Evolutionary conservation across 192 early-diverging fungal genomes (phyloP), one percentile per base, ranked within the genome.

Genomic region (Pilaira anomala): DNA sequence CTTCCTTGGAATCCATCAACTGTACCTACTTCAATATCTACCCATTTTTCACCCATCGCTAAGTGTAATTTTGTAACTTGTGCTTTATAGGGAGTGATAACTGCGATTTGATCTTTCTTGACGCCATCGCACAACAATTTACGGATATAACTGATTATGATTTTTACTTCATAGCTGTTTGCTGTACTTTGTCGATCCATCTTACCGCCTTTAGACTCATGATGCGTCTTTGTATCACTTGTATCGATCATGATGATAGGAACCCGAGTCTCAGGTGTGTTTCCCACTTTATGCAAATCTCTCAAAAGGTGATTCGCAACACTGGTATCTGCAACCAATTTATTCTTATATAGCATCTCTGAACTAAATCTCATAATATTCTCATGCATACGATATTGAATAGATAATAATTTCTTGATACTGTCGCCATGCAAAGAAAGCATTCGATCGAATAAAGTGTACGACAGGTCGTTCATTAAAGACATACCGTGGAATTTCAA

Each of bases 1-100:
- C 91, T 83, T 3, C 94, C 94, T 71, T 95, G 93, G 69, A 93
- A 91, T 2, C 93, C 91, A 68, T 95, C 93, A 3, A 95, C 90
- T 11, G 88, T 84, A 1, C 88, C 90, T 24, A 94, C 83, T 70
- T 94, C 92, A 52, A 92, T 65, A 3, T 68, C 80, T 0, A 83
- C 83, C 53, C 79, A 81, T 58, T 61, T 65, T 26, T 78, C 80
- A 30, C 75, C 71, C 14, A 91, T 55, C 36, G 74, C 56, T 8
- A 72, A 61, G 53, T 69, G 76, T 1, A 86, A 70, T 52, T 77
- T 44, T n/a, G 80, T 71, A n/a, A 90, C 89, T 69, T 94, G 92
- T 0, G 88, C 91, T n/a, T 81, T 82, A 71, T 97, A 97, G 1
- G 93, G 93, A 6, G 89, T 89, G 49, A 94, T 93, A 26, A 97